Evolutionary conservation across 495 filamentous ascomycete genomes (phyloP), one percentile per base, ranked within the genome.

Genomic region (Clavariopsis aquatica): DNA sequence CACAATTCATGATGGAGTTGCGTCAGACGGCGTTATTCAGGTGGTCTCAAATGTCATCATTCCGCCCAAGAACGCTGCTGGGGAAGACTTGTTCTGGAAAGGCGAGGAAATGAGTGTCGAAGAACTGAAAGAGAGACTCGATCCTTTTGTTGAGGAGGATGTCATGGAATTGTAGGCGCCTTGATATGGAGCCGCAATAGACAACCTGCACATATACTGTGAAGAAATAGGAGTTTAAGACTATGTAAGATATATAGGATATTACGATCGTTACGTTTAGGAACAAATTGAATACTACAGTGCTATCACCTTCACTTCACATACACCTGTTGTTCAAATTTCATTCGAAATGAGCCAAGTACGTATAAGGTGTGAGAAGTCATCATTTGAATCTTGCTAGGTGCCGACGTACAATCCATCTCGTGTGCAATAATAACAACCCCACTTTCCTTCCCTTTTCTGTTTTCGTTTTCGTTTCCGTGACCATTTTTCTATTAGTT

Each of bases 11-110:
- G 90, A 96, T 75, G 87, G 82, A 9, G 69, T 91, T 46, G 87
- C 85, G 0, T 78, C 72, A 28, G 87, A 95, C 76, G 92, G 92
- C 36, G 88, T 90, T 29, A 78, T 93, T 29, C 92, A 96, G 64
- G 85, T 91, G 43, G 76, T 93, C 8, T 77, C 79, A 46, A 78
- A 78, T 49, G 85, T 96, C 1, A 73, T 96, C 59, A 84, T 96
- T 69, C 92, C 92, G 68, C 90, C 90, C 5, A 82, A 79, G 73
- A 82, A 81, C 46, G 67, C 79, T 27, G 77, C 73, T 36, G 70
- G 73, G 6, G 63, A 71, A n/a, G 56, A 58, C 8, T 52, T 54
- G 43, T 71, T 75, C 20, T 79, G 77, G 66, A 72, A 73, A 1
- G 81, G 80, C 45, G 82, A 77, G 51, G 84, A 85, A 71, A 76